Base-by-base conservation (phyloP, 2,329 filamentous ascomycete genomes). In the Aspergillus sp. region DNA sequence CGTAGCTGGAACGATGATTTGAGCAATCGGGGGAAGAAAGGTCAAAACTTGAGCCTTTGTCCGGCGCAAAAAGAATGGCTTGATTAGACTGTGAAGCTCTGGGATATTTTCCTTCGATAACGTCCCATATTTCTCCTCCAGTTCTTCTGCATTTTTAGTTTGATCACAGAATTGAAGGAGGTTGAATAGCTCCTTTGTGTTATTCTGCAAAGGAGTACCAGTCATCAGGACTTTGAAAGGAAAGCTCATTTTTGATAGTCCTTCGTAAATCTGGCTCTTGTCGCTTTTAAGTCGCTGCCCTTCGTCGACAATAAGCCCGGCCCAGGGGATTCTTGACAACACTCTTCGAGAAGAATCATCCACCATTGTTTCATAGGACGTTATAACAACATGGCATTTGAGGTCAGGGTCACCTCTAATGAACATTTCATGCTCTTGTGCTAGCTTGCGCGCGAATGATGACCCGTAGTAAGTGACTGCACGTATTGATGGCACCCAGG, bases 271-370 rank as follows among this genome's bases (percentile, higher is more conserved):
- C 41, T 89, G 79, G 50, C 89, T 95, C 67, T 89, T 86, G 70
- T 98, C 93, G 68, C 96, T 98, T 75, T 99, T 99, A 56, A 99
- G 79, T 3, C 95, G 87, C 68, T 99, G 95, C 2, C 95, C 95
- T 76, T 99, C 95, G 67, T 99, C 95, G 1, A 98, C 90, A 13
- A 99, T 85, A 32, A 99, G 78, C 0, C 91, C 93, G 50, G 88
- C 86, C 95, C 95, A 99, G 42, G 86, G 86, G 20, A 96, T 85
- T 12, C 78, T 79, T 24, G 80, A 83, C 70, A 99, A 90, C 38
- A 88, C 83, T 9, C 71, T 76, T 55, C 82, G 84, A 41, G 86
- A 88, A 51, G 82, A 83, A 5, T 88, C 84, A 61, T 96, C 91
- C 39, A 89, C 82, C 36, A 91, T 90, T 8, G 91, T 89, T 68